These are phyloP conservation scores for Chalciporus sphaerocephalus DNA, from an alignment of 768 basidiomycete genomes.

Conservation along the genomic window DNA sequence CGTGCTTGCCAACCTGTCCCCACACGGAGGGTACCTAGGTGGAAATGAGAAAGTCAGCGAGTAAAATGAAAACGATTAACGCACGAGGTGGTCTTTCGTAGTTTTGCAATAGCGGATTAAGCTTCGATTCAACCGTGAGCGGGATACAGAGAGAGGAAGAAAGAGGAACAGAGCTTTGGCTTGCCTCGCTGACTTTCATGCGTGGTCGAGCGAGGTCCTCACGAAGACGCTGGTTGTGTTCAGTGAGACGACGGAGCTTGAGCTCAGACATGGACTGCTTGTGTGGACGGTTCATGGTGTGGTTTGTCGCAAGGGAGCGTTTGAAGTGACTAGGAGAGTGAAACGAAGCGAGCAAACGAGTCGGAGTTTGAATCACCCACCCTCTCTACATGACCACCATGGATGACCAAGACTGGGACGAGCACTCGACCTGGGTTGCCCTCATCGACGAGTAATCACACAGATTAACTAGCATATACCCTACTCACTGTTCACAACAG, in stretches of 20 bases:
- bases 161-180: conserved; percentile 53
- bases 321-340: background rate
- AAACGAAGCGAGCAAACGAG: conserved; percentile 6
- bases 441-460: conserved; percentile 25
- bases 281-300: conserved; percentile 69
- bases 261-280: conserved; percentile 98
- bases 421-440: conserved; percentile 26
- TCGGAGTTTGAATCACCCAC: conserved; percentile 21
- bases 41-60: background rate
- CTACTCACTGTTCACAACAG: background rate
- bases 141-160: background rate
- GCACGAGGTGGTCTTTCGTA: conserved; percentile 83
- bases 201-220: conserved; percentile 90
- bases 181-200: conserved; percentile 88
- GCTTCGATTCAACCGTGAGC: conserved; percentile 38
- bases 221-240: conserved; percentile 87
- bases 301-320: conserved; percentile 5
- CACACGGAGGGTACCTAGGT: conserved; percentile 85
- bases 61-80: conserved; percentile 24
- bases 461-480: background rate
- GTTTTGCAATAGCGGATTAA: conserved; percentile 92
- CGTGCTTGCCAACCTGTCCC: conserved; percentile 84
- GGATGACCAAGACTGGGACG: conserved; percentile 24
- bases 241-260: conserved; percentile 87
- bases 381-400: conserved; percentile 2